phyloP scores from a whole-genome alignment of 768 basidiomycete species.

The Suillus fuscotomentosus region DNA sequence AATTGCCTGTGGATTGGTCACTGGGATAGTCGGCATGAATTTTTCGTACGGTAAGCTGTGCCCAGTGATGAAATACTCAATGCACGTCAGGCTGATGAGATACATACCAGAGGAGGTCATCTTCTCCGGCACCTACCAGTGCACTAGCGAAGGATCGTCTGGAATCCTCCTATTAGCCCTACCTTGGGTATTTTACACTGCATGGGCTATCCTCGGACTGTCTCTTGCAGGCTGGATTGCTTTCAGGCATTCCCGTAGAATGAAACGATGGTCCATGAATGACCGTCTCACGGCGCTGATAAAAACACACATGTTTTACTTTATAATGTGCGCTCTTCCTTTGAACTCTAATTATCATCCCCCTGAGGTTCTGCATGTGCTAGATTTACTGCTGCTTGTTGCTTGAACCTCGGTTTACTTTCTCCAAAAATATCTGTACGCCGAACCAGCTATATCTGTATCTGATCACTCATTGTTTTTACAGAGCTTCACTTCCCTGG shows the following conservation, averaged over 20 bases:
- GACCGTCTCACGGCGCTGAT: not conserved
- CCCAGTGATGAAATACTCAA: not conserved
- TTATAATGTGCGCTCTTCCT: not conserved
- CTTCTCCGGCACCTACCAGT: not conserved
- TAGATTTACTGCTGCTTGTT: no score
- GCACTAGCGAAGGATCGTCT: not conserved
- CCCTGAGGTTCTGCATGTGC: no score
- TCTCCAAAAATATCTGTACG: no score
- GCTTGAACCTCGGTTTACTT: no score
- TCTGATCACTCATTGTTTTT: no score
- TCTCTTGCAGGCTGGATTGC: not conserved
- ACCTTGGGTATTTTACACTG: not conserved
- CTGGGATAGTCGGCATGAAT: not conserved
- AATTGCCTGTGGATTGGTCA: not conserved
- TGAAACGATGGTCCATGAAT: not conserved
- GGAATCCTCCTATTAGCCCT: not conserved
- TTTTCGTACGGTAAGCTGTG: not conserved
- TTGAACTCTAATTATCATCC: no score
- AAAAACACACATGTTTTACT: not conserved
- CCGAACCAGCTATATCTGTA: no score
- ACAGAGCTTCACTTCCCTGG: accelerated
- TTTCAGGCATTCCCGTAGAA: not conserved
- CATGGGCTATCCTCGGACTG: not conserved
- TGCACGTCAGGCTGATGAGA: not conserved
- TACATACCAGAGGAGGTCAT: not conserved